These are phyloP conservation scores for Trichosporon inkin DNA, from an alignment of 1,284 basidiomycete genomes.

Conservation along the genomic window DNA sequence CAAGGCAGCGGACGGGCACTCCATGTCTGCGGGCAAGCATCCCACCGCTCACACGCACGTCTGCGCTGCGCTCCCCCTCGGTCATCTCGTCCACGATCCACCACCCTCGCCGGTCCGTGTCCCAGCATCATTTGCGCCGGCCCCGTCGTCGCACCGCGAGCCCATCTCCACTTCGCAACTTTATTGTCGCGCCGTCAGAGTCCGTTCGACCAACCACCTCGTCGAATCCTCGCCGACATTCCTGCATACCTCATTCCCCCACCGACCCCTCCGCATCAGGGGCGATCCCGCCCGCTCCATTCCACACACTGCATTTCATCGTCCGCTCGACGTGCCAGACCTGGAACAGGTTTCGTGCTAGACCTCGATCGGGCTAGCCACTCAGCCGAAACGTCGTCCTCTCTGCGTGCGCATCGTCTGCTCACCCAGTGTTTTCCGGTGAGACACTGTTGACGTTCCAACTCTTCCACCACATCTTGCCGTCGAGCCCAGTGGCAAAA, in stretches of 20 bases:
- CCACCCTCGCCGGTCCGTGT: too few relatives aligned
- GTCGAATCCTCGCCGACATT: not conserved
- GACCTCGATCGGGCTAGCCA: constrained; percentile 1
- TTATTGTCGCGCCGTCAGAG: too few relatives aligned
- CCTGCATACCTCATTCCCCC: constrained; percentile 8
- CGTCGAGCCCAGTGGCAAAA: constrained; percentile 1
- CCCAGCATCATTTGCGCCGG: too few relatives aligned
- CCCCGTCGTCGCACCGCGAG: too few relatives aligned
- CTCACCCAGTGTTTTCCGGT: not conserved
- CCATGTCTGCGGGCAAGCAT: constrained; percentile 7
- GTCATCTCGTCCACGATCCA: too few relatives aligned
- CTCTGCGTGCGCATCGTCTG: not conserved
- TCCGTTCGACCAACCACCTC: too few relatives aligned
- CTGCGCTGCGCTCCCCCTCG: too few relatives aligned
- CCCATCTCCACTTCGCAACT: too few relatives aligned
- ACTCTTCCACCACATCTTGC: not conserved
- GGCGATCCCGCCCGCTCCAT: constrained; percentile 8
- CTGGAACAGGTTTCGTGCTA: not conserved
- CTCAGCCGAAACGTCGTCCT: not conserved
- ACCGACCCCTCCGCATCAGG: constrained; percentile 1
- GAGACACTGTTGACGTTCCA: not conserved
- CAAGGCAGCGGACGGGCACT: not conserved
- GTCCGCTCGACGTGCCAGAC: not conserved
- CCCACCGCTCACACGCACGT: not conserved
- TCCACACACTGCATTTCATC: constrained; percentile 7